Evolutionary conservation across 129 eudicot genomes (phyloP), one percentile per base, ranked within the genome.

Genomic region (Artemisia annua): DNA sequence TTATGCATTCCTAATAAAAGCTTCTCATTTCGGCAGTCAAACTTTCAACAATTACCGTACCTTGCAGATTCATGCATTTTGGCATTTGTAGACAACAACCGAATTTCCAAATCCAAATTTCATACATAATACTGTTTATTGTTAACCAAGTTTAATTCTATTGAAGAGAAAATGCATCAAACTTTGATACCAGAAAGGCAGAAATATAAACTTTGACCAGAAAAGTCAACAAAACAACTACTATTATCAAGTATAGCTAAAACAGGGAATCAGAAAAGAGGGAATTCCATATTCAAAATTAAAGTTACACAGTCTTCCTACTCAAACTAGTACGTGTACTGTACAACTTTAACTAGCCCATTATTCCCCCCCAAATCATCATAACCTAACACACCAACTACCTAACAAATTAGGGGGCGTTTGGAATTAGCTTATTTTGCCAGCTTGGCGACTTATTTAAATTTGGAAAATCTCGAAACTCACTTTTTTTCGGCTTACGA

Each of bases 271-370:
- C 14, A 26, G 46, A 10, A 26, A 11, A 55, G 73, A 74, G 79
- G 73, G 73, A 75, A 53, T 55, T 66, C 56, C 63, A 75, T n/a
- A 44, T 56, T 58, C 63, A 30, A 68, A 58, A 22, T 57, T 58
- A 61, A 57, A 17, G 35, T 60, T 39, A 39, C 46, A 39, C 11
- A 39, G 46, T 39, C 46, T 39, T 39, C 1, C 46, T 39, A 39
- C 46, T 39, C 61, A 76, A 76, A 55, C 51, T 13, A 7, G 48
- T 28, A 17, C 61, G 12, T 75, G 66, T 24, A 75, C 58, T 4
- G 58, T 57, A 67, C 67, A 57, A 59, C 43, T 67, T 61, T 51
- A 46, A 46, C 22, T 15, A 58, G 4, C 74, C 68, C 69, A 57
- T 19, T 56, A 13, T 56, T 67, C 50, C 61, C 80, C 73, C 59